These are phyloP conservation scores for Orbilia brochopaga DNA, from an alignment of 2,329 filamentous ascomycete species.

Conservation along the genomic window DNA sequence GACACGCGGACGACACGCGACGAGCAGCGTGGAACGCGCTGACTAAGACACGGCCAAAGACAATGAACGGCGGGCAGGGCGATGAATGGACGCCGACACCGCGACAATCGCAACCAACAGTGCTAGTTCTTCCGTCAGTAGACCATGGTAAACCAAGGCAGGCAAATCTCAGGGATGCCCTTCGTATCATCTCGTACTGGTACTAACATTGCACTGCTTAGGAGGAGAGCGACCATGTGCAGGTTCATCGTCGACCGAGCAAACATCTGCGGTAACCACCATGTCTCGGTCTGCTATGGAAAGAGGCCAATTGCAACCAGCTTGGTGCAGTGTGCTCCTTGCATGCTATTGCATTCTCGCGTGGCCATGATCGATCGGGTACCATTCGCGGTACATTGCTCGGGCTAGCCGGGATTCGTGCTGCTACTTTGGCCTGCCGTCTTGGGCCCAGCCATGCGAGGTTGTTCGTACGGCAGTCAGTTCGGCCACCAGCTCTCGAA, in stretches of 20 bases:
- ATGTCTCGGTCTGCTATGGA: conserved; percentile 1
- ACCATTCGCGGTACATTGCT: too few relatives aligned
- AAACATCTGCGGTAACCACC: neutral
- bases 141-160: too few relatives aligned
- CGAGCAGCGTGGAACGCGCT: neutral
- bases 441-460: conserved; percentile 17
- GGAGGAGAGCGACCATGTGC: neutral
- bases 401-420: neutral
- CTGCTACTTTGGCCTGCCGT: conserved; percentile 17
- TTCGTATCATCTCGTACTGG: neutral
- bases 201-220: neutral
- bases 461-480: neutral
- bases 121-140: too few relatives aligned
- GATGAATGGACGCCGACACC: neutral
- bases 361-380: conserved; percentile 18
- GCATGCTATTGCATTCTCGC: conserved; percentile 9
- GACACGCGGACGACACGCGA: neutral
- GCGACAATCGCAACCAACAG: neutral
- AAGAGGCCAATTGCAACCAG: neutral
- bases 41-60: neutral
- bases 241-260: neutral
- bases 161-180: too few relatives aligned
- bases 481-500: neutral
- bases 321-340: conserved; percentile 3
- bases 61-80: neutral